Conservation (phyloP, 305 asterid genomes). For the Ilex paraguariensis region DNA sequence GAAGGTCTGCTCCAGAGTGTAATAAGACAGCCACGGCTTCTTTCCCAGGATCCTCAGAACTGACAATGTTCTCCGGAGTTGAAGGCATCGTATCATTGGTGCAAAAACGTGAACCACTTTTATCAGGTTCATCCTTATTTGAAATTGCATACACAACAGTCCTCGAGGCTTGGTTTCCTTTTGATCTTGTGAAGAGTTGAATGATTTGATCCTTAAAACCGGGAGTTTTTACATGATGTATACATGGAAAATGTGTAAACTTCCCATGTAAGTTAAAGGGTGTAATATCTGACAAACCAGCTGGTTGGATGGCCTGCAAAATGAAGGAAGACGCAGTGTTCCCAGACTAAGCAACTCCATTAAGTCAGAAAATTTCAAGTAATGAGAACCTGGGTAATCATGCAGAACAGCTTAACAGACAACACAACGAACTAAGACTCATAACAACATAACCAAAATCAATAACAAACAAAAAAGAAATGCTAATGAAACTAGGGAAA, state of each 20-base stretch:
- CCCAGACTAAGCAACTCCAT: not conserved
- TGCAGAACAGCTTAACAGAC: no score
- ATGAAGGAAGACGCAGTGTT: not conserved
- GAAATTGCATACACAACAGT: slow-evolving; percentile 29
- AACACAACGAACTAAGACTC: no score
- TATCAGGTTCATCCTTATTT: slow-evolving; percentile 31
- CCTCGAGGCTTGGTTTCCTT: slow-evolving; percentile 22
- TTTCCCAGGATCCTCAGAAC: slow-evolving; percentile 22
- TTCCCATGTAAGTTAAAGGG: slow-evolving; percentile 26
- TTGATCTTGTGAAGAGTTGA: slow-evolving; percentile 18
- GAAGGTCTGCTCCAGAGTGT: slow-evolving; percentile 24
- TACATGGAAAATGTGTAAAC: slow-evolving; percentile 24
- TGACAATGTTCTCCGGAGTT: slow-evolving; percentile 21
- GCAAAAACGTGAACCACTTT: slow-evolving; percentile 18
- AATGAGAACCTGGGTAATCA: no score
- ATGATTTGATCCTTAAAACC: slow-evolving; percentile 16
- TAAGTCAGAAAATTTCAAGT: not conserved
- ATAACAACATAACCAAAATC: no score
- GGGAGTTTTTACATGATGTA: slow-evolving; percentile 19
- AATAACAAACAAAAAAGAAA: no score
- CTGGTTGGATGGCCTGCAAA: slow-evolving; percentile 4
- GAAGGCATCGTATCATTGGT: slow-evolving; percentile 30
- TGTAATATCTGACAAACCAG: slow-evolving; percentile 11
- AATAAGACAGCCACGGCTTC: slow-evolving; percentile 25
- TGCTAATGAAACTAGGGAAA: no score